phyloP scores from a whole-genome alignment of 768 basidiomycete genomes.

The Lactifluus hygrophoroides region DNA sequence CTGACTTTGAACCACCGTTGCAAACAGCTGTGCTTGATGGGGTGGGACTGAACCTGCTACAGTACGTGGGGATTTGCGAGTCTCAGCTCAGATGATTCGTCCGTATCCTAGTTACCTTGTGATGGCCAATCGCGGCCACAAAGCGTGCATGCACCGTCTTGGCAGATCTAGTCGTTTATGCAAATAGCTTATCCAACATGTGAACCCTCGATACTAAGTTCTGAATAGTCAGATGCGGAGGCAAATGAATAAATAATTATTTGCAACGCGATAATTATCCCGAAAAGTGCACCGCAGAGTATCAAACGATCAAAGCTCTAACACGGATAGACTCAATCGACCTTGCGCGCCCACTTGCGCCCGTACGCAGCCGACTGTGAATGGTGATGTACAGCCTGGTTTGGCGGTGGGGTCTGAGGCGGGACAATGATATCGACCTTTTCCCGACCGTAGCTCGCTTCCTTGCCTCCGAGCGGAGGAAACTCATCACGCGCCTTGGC shows the following conservation, averaged over 20 bases:
- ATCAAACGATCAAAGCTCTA: not conserved
- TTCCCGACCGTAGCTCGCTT: slow-evolving; percentile 13
- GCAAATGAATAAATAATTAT: not conserved
- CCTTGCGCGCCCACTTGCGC: slow-evolving; percentile 67
- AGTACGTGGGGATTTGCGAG: no score
- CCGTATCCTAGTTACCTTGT: no score
- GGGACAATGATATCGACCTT: slow-evolving; percentile 38
- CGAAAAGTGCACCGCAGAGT: not conserved
- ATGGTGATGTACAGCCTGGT: slow-evolving; percentile 29
- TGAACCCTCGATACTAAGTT: no score
- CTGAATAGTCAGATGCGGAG: no score
- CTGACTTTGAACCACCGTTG: no score
- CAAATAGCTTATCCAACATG: no score
- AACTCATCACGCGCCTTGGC: slow-evolving; percentile 22
- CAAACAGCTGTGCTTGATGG: no score
- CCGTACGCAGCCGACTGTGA: slow-evolving; percentile 37
- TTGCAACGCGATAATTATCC: not conserved
- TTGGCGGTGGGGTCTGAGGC: slow-evolving; percentile 33
- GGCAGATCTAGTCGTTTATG: no score
- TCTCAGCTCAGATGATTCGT: no score
- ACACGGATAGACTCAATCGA: slow-evolving; percentile 38
- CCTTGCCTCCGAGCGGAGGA: slow-evolving; percentile 20
- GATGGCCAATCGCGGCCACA: no score
- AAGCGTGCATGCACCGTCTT: no score
- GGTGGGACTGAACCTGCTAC: no score